Evolutionary conservation across 371 early-diverging fungal species (phyloP).

Genomic region (Chytridiales sp.): DNA sequence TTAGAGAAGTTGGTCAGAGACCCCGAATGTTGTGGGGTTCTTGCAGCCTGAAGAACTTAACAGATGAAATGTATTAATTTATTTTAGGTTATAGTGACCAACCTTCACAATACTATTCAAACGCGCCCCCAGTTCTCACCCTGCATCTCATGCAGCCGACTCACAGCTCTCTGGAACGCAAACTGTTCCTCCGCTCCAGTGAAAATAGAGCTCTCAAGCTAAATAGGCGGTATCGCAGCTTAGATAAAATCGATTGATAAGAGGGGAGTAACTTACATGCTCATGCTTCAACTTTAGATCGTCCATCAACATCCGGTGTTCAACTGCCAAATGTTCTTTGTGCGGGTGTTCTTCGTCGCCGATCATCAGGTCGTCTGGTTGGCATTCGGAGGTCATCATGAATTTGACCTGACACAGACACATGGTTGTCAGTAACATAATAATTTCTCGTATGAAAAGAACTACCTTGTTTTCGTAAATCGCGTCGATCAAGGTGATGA

Average conservation of each 20-base stretch:
- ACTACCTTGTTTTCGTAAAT: conserved; percentile 75
- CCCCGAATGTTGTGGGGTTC: too few relatives aligned
- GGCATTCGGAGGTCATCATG: conserved; percentile 65
- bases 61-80: too few relatives aligned
- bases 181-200: conserved; percentile 92
- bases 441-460: conserved; percentile 35
- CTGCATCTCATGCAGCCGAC: conserved; percentile 90
- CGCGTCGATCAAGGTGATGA: conserved; percentile 93
- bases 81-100: too few relatives aligned
- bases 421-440: conserved; percentile 26
- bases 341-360: conserved; percentile 45
- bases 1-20: too few relatives aligned
- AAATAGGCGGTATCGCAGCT: conserved; percentile 8
- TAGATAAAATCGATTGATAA: not conserved
- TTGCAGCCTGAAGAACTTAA: too few relatives aligned
- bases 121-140: conserved; percentile 34
- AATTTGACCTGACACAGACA: conserved; percentile 42
- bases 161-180: conserved; percentile 92
- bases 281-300: conserved; percentile 53
- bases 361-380: conserved; percentile 67
- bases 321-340: conserved; percentile 22
- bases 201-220: conserved; percentile 63
- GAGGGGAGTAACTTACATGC: conserved; percentile 9
- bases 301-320: conserved; percentile 58
- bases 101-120: too few relatives aligned